Evolutionary conservation across 148 eudicot species (phyloP).

Genomic region (Fagopyrum tataricum): DNA sequence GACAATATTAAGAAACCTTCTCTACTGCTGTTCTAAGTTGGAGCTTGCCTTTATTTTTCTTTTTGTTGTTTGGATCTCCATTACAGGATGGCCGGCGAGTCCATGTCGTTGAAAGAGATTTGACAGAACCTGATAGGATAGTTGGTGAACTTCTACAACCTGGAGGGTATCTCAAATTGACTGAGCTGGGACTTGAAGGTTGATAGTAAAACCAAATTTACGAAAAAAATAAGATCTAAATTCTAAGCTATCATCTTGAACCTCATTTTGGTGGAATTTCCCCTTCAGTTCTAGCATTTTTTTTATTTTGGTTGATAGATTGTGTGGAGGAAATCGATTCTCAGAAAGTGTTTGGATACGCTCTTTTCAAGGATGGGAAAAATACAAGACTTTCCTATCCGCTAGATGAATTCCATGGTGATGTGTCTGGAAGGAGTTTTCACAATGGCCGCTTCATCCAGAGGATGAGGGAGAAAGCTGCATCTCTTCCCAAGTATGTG

Average conservation of each 20-base stretch:
- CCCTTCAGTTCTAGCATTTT: neutral
- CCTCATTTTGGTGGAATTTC: neutral
- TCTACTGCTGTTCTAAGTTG: neutral
- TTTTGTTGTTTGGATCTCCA: neutral
- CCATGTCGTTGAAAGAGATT: conserved; percentile 73
- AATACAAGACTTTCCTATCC: conserved; percentile 67
- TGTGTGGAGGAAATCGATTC: conserved; percentile 79
- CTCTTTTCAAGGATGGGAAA: conserved; percentile 77
- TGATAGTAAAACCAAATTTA: neutral
- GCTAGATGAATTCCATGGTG: conserved; percentile 62
- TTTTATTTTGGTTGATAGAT: conserved; percentile 28
- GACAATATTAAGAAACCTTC: neutral
- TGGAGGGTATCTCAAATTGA: conserved; percentile 70
- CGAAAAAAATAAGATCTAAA: neutral
- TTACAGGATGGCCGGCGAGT: conserved; percentile 75
- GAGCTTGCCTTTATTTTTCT: neutral
- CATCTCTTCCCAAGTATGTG: conserved; percentile 63
- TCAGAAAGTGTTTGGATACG: conserved; percentile 73
- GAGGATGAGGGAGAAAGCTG: conserved; percentile 78
- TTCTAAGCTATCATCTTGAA: neutral
- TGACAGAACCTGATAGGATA: conserved; percentile 75
- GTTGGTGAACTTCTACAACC: conserved; percentile 89
- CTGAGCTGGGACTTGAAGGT: conserved; percentile 81
- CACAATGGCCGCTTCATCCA: conserved; percentile 83
- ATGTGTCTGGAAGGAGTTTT: conserved; percentile 80